Conservation (phyloP, 75 land plant species). For the Pinus albicaulis region DNA sequence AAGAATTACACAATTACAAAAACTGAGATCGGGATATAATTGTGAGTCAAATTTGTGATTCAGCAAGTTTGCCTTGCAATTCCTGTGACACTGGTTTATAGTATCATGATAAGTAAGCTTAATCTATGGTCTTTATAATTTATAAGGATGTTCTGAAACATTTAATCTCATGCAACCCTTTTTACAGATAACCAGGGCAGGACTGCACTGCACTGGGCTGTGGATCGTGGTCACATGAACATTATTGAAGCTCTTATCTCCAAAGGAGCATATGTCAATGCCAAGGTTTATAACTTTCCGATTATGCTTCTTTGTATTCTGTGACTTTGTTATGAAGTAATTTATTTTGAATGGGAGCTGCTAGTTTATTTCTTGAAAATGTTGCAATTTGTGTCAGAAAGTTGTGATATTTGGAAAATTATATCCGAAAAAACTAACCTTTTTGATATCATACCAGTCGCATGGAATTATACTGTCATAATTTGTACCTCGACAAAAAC, state of each 20-base stretch:
- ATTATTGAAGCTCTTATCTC: constrained; percentile 52
- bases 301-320: neutral
- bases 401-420: no score
- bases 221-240: constrained; percentile 76
- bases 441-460: neutral
- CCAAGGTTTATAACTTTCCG: constrained; percentile 45
- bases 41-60: no score
- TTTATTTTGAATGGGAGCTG: neutral
- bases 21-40: no score
- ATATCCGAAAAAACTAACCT: no score
- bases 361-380: neutral
- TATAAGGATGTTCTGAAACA: no score
- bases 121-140: no score
- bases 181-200: constrained; percentile 90
- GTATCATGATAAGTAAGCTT: no score
- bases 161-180: constrained; percentile 1
- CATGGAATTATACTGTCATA: neutral
- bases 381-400: neutral
- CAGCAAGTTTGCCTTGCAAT: neutral
- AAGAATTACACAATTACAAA: no score
- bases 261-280: constrained; percentile 68
- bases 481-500: no score
- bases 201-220: constrained; percentile 95
- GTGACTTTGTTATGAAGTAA: neutral
- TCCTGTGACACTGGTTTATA: neutral